Conservation (phyloP, 2,329 filamentous ascomycete species). For the Penicillium occitanis region DNA sequence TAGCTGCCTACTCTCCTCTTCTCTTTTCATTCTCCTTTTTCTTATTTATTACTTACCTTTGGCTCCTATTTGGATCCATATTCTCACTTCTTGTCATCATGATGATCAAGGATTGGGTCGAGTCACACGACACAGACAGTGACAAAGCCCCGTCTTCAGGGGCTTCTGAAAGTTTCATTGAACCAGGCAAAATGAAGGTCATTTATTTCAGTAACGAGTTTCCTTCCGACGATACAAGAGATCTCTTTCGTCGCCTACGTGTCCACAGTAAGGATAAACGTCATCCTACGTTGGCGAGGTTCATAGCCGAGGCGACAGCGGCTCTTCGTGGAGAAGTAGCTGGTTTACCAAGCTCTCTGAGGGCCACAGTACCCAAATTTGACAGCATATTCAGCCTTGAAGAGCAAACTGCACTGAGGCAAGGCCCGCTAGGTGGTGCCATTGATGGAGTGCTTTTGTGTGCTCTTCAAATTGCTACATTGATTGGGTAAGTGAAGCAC, state of each 20-base stretch:
- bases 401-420: no score
- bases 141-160: neutral
- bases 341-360: no score
- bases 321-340: no score
- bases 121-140: neutral
- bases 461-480: no score
- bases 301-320: constrained; percentile 30
- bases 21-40: neutral
- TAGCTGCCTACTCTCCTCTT: neutral
- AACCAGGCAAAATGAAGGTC: constrained; percentile 25
- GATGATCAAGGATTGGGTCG: neutral
- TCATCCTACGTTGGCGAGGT: constrained; percentile 40
- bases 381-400: no score
- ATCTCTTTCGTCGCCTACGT: constrained; percentile 44
- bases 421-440: no score
- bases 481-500: neutral
- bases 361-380: no score
- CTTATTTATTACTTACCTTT: neutral
- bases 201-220: constrained; percentile 53
- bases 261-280: constrained; percentile 42
- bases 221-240: constrained; percentile 46
- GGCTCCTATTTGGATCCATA: neutral
- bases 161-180: neutral
- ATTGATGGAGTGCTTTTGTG: no score
- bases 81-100: neutral